Conservation (phyloP, 164 flowering plant species). For the Piper betle region DNA sequence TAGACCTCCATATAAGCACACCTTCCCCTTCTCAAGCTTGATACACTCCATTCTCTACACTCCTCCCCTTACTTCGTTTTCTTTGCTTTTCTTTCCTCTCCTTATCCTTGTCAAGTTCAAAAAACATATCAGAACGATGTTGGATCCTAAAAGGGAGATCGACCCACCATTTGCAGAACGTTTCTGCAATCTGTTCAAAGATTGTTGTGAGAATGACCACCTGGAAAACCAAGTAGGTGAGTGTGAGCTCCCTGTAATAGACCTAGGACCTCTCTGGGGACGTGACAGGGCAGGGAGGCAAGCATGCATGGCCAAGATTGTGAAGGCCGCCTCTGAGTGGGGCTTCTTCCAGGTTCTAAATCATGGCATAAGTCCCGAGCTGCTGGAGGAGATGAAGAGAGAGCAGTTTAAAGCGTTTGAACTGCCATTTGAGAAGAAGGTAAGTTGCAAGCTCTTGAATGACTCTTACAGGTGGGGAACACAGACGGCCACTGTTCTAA, state of each 20-base stretch:
- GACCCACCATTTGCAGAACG: conserved; percentile 41
- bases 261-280: conserved; percentile 28
- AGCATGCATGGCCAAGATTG: conserved; percentile 28
- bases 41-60: neutral
- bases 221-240: conserved; percentile 2
- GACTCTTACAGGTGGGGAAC: conserved; percentile 70
- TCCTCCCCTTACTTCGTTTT: neutral
- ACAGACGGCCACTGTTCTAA: conserved; percentile 38
- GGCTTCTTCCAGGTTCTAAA: conserved; percentile 82
- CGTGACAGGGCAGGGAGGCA: conserved; percentile 11
- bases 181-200: conserved; percentile 16
- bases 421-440: conserved; percentile 43
- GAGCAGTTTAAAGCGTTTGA: conserved; percentile 56
- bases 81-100: neutral
- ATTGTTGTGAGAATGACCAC: neutral
- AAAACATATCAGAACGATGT: conserved; percentile 3
- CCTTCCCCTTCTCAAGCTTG: conserved; percentile 2
- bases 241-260: conserved; percentile 58
- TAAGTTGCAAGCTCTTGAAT: conserved; percentile 29
- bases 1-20: conserved; percentile 7
- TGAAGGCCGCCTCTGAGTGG: conserved; percentile 56
- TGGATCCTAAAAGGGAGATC: conserved; percentile 10
- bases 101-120: neutral
- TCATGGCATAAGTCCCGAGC: conserved; percentile 50
- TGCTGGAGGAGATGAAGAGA: conserved; percentile 42